Evolutionary conservation across 768 basidiomycete genomes (phyloP), one percentile per base, ranked within the genome.

Genomic region (Macrolepiota albuminosa): DNA sequence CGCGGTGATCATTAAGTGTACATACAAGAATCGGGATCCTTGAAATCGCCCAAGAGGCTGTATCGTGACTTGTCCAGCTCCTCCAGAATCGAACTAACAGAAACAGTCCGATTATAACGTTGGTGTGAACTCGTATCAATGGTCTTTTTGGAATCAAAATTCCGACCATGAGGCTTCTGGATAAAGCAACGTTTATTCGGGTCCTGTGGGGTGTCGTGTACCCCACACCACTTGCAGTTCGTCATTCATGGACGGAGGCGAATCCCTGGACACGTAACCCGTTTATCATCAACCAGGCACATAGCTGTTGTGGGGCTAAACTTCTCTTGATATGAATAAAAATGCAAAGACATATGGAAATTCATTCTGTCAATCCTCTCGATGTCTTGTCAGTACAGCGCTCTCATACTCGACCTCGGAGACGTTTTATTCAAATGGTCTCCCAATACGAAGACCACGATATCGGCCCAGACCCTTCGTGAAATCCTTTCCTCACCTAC

Each of bases 401-500:
- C 77, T 10, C 69, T 83, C 62, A 76, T 84, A 64, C 77, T 83
- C 67, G 83, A 84, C 67, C 71, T 84, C 36, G 82, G 83, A 21
- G 83, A 83, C 64, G 82, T 84, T 7, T 72, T 84, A 50, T 83
- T 84, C 68, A 75, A 72, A 45, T 85, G 83, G 82, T 83, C 81
- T 10, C 62, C 79, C 1, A 62, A 75, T 18, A 80, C 80, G 1
- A 75, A 71, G 58, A 80, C 79, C 6, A 66, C 67, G 45, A 76
- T 84, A 59, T 72, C 80, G 8, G 64, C 79, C 10, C 73, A 68
- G 49, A 70, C 68, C 1, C 72, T 84, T 29, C 74, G 72, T 13
- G 65, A 67, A 21, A 81, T 84, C 48, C 70, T 83, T 37, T 68
- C 73, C 52, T 76, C 75, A 6, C 70, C 75, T 16, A 81, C 75